phyloP scores from a whole-genome alignment of 345 rosid genomes.

The Hibiscus mutabilis region DNA sequence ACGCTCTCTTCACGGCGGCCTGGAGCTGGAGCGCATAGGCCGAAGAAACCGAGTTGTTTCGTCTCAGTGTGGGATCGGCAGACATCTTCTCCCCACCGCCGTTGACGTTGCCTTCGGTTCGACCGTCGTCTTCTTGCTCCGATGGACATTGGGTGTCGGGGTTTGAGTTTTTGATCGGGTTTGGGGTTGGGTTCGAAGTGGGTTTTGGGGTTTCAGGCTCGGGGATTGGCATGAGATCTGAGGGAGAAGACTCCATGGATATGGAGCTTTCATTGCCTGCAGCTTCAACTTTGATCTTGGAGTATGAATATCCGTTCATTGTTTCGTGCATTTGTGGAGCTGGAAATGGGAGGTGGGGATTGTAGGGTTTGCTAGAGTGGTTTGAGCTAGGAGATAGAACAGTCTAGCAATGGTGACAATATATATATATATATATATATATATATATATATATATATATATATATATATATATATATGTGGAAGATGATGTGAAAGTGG shows the following conservation, averaged over 20 bases:
- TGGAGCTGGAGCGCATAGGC: constrained; percentile 32
- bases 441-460: no score
- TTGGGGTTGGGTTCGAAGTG: neutral
- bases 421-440: neutral
- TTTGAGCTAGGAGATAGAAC: constrained; percentile 1
- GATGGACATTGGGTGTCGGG: constrained; percentile 12
- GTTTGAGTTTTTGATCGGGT: constrained; percentile 3
- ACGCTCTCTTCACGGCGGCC: constrained; percentile 43
- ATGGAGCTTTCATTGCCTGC: constrained; percentile 21
- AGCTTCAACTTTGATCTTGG: constrained; percentile 29
- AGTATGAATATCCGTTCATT: constrained; percentile 39
- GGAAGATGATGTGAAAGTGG: constrained; percentile 4
- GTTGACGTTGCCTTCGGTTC: neutral
- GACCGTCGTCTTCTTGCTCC: constrained; percentile 12
- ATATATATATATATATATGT: no score
- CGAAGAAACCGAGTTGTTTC: constrained; percentile 58
- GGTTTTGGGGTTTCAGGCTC: neutral
- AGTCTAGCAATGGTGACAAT: neutral
- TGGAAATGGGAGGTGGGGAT: neutral
- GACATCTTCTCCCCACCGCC: constrained; percentile 16
- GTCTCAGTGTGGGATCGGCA: constrained; percentile 28
- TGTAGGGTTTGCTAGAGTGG: constrained; percentile 2
- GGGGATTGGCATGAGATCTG: neutral
- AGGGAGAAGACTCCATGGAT: constrained; percentile 31
- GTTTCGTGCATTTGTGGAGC: neutral